These are phyloP conservation scores for Sugiyamaella valdiviana DNA, from an alignment of 805 yeast species.

Conservation along the genomic window DNA sequence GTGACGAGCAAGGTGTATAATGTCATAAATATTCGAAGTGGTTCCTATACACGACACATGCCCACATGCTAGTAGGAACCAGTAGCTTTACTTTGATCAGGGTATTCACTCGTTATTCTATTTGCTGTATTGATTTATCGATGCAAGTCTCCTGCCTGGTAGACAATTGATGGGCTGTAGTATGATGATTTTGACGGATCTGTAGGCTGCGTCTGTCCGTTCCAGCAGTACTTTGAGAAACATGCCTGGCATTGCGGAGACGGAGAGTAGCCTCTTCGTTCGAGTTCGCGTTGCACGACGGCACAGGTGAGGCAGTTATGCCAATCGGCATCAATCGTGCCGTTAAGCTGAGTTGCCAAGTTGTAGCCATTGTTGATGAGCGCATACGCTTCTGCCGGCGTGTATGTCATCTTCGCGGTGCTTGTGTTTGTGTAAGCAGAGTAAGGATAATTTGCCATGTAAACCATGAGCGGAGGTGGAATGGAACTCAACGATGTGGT, in stretches of 20 bases:
- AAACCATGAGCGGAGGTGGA: slow-evolving; percentile 69
- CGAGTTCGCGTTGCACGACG: slow-evolving; percentile 71
- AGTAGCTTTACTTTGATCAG: not conserved
- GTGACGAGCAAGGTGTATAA: not conserved
- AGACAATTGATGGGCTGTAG: slow-evolving; percentile 9
- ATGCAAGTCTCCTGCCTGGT: too few relatives aligned
- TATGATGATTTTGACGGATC: slow-evolving; percentile 11
- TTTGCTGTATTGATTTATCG: too few relatives aligned
- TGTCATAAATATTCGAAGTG: not conserved
- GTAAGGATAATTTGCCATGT: slow-evolving; percentile 66
- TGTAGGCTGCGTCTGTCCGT: slow-evolving; percentile 35
- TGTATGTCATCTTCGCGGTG: slow-evolving; percentile 62
- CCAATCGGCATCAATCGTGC: slow-evolving; percentile 67
- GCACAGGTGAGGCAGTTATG: slow-evolving; percentile 81
- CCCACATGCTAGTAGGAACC: too few relatives aligned
- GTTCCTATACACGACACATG: too few relatives aligned
- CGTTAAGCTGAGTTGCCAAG: slow-evolving; percentile 59
- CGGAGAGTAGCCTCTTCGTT: slow-evolving; percentile 55
- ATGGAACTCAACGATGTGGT: slow-evolving; percentile 42
- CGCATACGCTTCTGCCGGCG: slow-evolving; percentile 48
- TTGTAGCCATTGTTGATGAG: slow-evolving; percentile 76
- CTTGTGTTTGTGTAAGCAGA: slow-evolving; percentile 61
- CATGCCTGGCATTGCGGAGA: slow-evolving; percentile 69
- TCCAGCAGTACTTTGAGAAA: slow-evolving; percentile 75
- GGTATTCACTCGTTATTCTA: too few relatives aligned